Evolutionary conservation across 495 filamentous ascomycete species (phyloP).

Genomic region (Daldinia childiae): DNA sequence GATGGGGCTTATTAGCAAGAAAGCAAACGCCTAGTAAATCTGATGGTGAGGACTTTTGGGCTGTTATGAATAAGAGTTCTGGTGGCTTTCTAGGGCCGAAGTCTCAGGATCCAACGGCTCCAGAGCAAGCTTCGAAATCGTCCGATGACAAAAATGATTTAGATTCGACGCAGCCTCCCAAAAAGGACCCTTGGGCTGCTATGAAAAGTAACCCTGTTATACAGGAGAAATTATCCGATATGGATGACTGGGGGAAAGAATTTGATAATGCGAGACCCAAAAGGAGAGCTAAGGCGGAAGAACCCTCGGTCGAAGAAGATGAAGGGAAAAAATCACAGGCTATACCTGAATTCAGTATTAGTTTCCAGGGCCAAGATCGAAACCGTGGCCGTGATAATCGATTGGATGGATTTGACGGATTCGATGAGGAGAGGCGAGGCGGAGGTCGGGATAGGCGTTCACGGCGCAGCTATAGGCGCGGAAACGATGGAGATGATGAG

Average conservation of each 20-base stretch:
- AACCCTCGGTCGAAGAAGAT: not conserved
- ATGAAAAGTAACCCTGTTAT: not conserved
- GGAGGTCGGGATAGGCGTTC: slow-evolving; percentile 25
- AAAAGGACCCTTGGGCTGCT: not conserved
- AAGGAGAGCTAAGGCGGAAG: not conserved
- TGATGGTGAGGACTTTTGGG: slow-evolving; percentile 27
- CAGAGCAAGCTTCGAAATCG: not conserved
- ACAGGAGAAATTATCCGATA: not conserved
- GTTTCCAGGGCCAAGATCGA: not conserved
- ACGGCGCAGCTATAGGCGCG: slow-evolving; percentile 16
- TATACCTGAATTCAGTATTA: not conserved
- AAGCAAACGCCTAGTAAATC: slow-evolving; percentile 13
- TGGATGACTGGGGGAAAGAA: slow-evolving; percentile 22
- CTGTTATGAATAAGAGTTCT: slow-evolving; percentile 8
- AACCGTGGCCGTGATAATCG: slow-evolving; percentile 10
- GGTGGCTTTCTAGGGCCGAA: not conserved
- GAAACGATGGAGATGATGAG: slow-evolving; percentile 41
- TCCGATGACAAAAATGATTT: not conserved
- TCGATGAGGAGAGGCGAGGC: slow-evolving; percentile 4
- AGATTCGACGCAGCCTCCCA: not conserved
- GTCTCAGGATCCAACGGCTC: not conserved
- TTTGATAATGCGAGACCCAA: not conserved
- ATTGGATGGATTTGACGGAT: not conserved
- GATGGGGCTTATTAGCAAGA: slow-evolving; percentile 29
- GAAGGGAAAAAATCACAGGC: not conserved